These are phyloP conservation scores for Coemansia sp. DNA, from an alignment of 192 early-diverging fungal species.

Conservation along the genomic window DNA sequence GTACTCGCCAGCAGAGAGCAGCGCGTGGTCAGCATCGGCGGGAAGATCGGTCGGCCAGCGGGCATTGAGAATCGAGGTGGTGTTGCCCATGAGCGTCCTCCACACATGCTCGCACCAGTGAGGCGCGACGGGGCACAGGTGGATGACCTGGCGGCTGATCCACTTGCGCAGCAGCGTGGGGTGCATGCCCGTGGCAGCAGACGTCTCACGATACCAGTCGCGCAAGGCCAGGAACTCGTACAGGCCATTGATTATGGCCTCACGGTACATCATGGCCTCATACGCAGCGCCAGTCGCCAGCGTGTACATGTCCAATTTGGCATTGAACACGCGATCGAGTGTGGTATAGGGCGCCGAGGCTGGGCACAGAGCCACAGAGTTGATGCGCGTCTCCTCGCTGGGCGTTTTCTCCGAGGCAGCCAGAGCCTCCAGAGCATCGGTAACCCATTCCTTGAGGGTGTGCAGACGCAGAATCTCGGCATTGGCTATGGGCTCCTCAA, in stretches of 20 bases:
- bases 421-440: slow-evolving; percentile 62
- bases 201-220: slow-evolving; percentile 85
- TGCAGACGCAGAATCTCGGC: slow-evolving; percentile 89
- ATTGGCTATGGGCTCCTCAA: slow-evolving; percentile 91
- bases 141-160: slow-evolving; percentile 80
- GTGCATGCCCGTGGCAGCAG: slow-evolving; percentile 77
- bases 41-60: slow-evolving; percentile 61
- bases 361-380: slow-evolving; percentile 50
- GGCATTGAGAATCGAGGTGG: slow-evolving; percentile 66
- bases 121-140: slow-evolving; percentile 85
- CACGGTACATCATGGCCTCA: slow-evolving; percentile 79
- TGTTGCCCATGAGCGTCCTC: slow-evolving; percentile 74
- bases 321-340: slow-evolving; percentile 83
- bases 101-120: slow-evolving; percentile 96
- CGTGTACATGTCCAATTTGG: slow-evolving; percentile 80
- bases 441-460: slow-evolving; percentile 88
- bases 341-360: slow-evolving; percentile 62
- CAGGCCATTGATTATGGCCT: slow-evolving; percentile 86
- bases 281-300: slow-evolving; percentile 70
- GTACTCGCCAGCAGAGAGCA: slow-evolving; percentile 78
- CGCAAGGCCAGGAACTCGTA: slow-evolving; percentile 86
- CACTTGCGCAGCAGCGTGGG: slow-evolving; percentile 76
- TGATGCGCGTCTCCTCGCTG: slow-evolving; percentile 22
- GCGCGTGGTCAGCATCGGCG: slow-evolving; percentile 61
- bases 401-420: slow-evolving; percentile 56